Evolutionary conservation across 495 filamentous ascomycete genomes (phyloP), one percentile per base, ranked within the genome.

Genomic region (Saxophila tyrrhenica): DNA sequence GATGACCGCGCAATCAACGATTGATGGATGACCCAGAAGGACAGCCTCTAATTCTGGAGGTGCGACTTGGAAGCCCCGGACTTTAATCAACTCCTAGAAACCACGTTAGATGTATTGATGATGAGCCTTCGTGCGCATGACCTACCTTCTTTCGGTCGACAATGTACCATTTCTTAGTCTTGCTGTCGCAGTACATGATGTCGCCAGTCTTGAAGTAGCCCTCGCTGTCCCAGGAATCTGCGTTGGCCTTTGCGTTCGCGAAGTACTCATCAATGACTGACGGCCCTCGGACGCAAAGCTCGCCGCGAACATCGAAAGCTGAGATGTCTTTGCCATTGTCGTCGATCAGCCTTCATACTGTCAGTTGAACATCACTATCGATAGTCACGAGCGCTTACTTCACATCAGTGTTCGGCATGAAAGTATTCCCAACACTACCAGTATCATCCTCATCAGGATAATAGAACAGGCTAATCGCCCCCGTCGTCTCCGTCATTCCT

Each of bases 1-100:
- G 48, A 90, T 79, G 1, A 95, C 87, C 17, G 87, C 89, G 1
- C 81, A 86, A 62, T 95, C 89, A 17, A 80, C 76, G 35, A 95
- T 72, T 13, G 81, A 74, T 24, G 74, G 70, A 65, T 90, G 86
- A 16, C 17, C 38, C 13, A 63, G 50, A 20, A 63, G 38, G 13
- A 50, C 44, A 11, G 51, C 60, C 49, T 63, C 57, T 1, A 63
- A 29, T 44, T 63, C 57, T 2, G 57, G 19, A 3, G 57, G 57
- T 16, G 60, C 57, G 0, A 60, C 52, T 51, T 48, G 45, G 21
- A 48, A 48, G 45, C 48, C 60, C 1, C 60, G 57, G 2, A 63
- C 60, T 42, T 63, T 60, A 39, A 63, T 63, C 3, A 63, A 43
- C 32, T 63, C 60, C 49, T 63, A 21, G 5, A 2, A 2, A 49